Conservation (phyloP, 73 alveolate genomes). For the Symbiodinium natans region DNA sequence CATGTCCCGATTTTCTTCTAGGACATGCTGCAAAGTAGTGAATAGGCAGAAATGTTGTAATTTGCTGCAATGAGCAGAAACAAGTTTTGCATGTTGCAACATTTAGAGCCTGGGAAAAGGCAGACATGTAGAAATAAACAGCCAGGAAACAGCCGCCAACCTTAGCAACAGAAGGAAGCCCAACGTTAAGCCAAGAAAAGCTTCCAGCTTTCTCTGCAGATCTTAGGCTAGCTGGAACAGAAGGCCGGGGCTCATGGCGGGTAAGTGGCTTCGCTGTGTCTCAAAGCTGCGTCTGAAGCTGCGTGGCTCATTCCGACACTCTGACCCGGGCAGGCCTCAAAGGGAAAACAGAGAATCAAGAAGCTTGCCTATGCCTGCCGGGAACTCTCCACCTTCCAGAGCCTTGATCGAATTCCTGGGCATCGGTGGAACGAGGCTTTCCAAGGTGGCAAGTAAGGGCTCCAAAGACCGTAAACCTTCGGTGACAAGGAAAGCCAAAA, state of each 20-base stretch:
- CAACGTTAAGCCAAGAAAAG: neutral
- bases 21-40: no score
- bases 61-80: no score
- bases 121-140: neutral
- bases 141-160: neutral
- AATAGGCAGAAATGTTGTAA: no score
- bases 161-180: no score
- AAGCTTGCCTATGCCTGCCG: slow-evolving; percentile 83
- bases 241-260: no score
- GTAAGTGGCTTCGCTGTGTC: no score
- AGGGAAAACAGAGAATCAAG: slow-evolving; percentile 32
- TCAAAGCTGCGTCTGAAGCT: no score
- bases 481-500: slow-evolving; percentile 45
- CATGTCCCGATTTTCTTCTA: no score
- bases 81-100: no score
- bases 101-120: neutral
- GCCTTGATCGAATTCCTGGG: neutral
- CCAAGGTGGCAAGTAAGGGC: no score
- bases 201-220: neutral
- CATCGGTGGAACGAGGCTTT: no score
- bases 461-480: neutral
- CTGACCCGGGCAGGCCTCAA: slow-evolving; percentile 20
- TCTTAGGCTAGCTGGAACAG: slow-evolving; percentile 50
- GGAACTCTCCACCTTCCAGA: slow-evolving; percentile 53
- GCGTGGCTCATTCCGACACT: no score